These are phyloP conservation scores for Zygoascus hellenicus DNA, from an alignment of 1,139 yeast species.

Conservation along the genomic window DNA sequence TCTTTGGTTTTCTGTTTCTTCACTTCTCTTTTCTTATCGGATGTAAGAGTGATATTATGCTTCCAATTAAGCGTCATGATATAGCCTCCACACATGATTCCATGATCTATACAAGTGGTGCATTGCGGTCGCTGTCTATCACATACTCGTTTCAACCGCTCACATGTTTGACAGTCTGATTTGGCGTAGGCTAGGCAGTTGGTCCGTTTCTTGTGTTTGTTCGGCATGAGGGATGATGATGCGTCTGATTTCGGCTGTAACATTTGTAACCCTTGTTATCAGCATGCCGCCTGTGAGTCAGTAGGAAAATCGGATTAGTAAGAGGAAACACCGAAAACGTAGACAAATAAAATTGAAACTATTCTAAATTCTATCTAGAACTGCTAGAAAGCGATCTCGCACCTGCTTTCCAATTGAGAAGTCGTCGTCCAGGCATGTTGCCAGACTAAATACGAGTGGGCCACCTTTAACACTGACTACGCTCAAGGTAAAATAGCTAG, in stretches of 20 bases:
- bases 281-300: too few species aligned
- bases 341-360: too few species aligned
- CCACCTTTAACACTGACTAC: slow-evolving; percentile 6
- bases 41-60: not conserved
- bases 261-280: too few species aligned
- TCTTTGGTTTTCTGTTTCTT: too few species aligned
- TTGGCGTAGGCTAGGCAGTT: slow-evolving; percentile 5
- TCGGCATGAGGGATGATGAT: too few species aligned
- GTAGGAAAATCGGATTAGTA: too few species aligned
- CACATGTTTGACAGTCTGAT: slow-evolving; percentile 4
- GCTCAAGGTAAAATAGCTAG: slow-evolving; percentile 5
- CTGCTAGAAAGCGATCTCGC: not conserved
- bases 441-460: slow-evolving; percentile 1
- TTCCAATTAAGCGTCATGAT: slow-evolving; percentile 3
- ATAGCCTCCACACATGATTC: slow-evolving; percentile 4
- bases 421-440: not conserved
- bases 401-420: not conserved
- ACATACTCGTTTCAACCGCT: slow-evolving; percentile 1
- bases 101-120: slow-evolving; percentile 1
- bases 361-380: not conserved
- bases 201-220: not conserved
- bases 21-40: too few species aligned
- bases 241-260: too few species aligned
- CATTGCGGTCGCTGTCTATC: slow-evolving; percentile 7
- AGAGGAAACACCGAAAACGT: too few species aligned